These are phyloP conservation scores for Capniomyces stellatus DNA, from an alignment of 371 early-diverging fungal species.

Conservation along the genomic window DNA sequence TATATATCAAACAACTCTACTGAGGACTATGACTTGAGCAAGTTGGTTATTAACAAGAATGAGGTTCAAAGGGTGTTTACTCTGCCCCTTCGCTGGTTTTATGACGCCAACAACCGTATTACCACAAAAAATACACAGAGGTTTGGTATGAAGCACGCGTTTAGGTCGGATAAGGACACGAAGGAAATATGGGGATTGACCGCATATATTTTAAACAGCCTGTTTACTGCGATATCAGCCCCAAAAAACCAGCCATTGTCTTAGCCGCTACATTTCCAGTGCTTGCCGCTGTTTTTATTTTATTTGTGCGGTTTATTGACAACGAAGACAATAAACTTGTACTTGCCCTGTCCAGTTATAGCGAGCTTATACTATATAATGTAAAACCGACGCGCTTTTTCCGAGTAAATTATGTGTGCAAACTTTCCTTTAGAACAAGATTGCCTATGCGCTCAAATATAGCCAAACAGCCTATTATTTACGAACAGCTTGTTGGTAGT, in stretches of 20 bases:
- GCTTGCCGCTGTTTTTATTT: background rate
- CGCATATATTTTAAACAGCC: background rate
- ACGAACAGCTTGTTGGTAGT: too few relatives aligned
- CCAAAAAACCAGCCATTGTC: background rate
- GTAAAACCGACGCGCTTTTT: background rate
- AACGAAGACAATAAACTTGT: background rate
- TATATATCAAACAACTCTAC: conserved; percentile 25
- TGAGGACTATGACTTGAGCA: conserved; percentile 16
- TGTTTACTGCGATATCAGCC: background rate
- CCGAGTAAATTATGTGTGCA: too few relatives aligned
- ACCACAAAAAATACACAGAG: background rate
- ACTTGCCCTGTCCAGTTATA: background rate
- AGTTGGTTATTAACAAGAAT: conserved; percentile 32
- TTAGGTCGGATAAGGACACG: background rate
- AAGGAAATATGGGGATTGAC: background rate
- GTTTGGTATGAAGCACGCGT: background rate
- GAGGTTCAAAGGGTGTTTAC: conserved; percentile 58
- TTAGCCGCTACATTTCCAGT: background rate
- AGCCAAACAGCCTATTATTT: too few relatives aligned
- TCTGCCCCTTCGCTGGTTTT: conserved; percentile 41
- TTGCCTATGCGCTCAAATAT: too few relatives aligned
- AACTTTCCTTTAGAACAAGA: too few relatives aligned
- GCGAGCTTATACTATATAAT: background rate
- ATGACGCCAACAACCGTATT: conserved; percentile 26
- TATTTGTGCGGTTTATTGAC: too few relatives aligned